These are phyloP conservation scores for Neurospora sp. DNA, from an alignment of 495 filamentous ascomycete species.

Conservation along the genomic window DNA sequence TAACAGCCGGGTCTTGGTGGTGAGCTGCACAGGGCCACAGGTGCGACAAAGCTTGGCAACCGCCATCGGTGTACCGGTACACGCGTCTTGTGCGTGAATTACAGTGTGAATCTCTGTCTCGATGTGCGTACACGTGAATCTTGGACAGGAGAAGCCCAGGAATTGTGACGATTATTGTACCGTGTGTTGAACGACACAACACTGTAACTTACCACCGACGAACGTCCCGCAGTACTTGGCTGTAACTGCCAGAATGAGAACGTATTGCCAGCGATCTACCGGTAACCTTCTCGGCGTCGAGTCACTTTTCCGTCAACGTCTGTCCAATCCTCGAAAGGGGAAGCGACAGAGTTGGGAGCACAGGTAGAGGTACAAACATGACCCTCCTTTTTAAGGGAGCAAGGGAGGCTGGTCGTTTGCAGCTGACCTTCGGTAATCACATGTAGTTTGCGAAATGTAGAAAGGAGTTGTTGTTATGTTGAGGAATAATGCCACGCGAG, in stretches of 20 bases:
- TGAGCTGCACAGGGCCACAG: not conserved
- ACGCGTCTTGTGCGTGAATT: not conserved
- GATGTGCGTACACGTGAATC: not conserved
- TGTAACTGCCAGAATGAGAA: not conserved
- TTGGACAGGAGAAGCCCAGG: not conserved
- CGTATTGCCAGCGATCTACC: not conserved
- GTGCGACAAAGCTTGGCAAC: not conserved
- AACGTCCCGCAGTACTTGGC: not conserved
- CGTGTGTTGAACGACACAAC: not conserved
- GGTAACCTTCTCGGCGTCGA: not conserved
- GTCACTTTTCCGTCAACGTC: not conserved
- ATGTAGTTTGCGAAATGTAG: not conserved
- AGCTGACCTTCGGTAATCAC: not conserved
- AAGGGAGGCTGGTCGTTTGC: not conserved
- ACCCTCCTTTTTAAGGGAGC: not conserved
- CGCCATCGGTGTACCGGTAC: not conserved
- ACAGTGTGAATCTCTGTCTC: not conserved
- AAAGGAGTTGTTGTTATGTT: not conserved
- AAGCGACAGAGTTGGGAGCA: not conserved
- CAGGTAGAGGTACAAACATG: not conserved
- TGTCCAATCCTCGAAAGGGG: not conserved
- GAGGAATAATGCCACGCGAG: not conserved
- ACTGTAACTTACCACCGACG: not conserved
- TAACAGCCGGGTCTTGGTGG: slow-evolving; percentile 3
- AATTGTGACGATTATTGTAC: not conserved